These are phyloP conservation scores for Micractinium sp. DNA, from an alignment of 139 green algal genomes.

Conservation along the genomic window DNA sequence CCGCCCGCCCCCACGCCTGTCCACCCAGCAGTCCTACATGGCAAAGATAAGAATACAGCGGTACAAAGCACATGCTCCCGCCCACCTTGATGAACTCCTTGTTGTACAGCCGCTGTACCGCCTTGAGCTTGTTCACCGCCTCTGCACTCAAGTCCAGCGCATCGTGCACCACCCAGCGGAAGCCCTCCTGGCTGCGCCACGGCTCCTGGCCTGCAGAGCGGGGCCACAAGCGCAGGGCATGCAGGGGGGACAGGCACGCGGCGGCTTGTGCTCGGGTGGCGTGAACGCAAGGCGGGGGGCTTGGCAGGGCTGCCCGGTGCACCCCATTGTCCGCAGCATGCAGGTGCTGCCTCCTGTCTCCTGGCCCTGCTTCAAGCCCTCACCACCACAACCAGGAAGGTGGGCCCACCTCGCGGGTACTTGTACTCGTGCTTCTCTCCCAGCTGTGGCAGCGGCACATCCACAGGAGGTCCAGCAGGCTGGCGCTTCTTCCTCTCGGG, in stretches of 20 bases:
- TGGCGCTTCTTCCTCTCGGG: background rate
- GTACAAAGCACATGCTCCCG: background rate
- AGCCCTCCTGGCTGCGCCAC: constrained; percentile 30
- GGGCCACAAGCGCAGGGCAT: background rate
- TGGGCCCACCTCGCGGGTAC: background rate
- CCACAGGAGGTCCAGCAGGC: background rate
- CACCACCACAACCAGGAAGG: too few species aligned
- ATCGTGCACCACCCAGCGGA: background rate
- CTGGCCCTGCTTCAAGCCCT: background rate
- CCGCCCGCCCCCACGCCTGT: too few species aligned
- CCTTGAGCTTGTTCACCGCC: background rate
- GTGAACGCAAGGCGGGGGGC: background rate
- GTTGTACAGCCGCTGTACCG: background rate
- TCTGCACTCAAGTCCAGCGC: background rate
- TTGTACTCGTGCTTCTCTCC: constrained; percentile 5
- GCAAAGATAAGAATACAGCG: too few species aligned
- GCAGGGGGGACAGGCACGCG: background rate
- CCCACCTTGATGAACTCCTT: constrained; percentile 7
- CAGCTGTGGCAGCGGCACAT: background rate
- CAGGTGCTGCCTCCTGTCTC: background rate
- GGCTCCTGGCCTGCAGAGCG: constrained; percentile 36
- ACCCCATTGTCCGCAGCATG: background rate
- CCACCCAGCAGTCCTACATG: too few species aligned
- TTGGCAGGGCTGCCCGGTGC: too few species aligned
- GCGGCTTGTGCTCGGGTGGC: background rate